Conservation (phyloP, 2,329 filamentous ascomycete species). For the Alternaria conjuncta region DNA sequence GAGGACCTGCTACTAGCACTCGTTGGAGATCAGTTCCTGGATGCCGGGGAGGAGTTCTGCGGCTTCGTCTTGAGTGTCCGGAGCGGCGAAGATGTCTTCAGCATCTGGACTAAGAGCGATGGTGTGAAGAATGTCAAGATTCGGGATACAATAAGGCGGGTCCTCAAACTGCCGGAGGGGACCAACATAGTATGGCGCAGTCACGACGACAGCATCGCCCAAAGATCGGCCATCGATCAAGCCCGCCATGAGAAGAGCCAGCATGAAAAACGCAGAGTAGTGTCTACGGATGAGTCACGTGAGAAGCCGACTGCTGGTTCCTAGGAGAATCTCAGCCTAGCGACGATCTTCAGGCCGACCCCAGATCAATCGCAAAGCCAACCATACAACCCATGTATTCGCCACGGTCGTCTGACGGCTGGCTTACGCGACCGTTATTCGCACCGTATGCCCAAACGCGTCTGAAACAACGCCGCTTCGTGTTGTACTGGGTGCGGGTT, state of each 20-base stretch:
- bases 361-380: background rate
- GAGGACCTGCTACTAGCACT: constrained; percentile 91
- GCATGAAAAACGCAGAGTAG: constrained; percentile 53
- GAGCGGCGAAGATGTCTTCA: constrained; percentile 95
- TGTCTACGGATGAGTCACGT: constrained; percentile 43
- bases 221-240: constrained; percentile 88
- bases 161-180: constrained; percentile 83
- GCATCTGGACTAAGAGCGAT: constrained; percentile 95
- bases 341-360: background rate
- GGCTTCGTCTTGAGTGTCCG: constrained; percentile 93
- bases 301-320: constrained; percentile 38
- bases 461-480: background rate
- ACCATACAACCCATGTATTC: background rate
- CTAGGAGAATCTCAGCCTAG: constrained; percentile 17
- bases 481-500: background rate
- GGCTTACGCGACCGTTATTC: background rate
- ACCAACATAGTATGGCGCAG: constrained; percentile 95
- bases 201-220: constrained; percentile 94
- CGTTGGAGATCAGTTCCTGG: constrained; percentile 91
- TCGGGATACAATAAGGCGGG: constrained; percentile 93
- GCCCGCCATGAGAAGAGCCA: constrained; percentile 82
- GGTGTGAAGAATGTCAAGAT: constrained; percentile 96
- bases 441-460: background rate
- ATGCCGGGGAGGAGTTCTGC: constrained; percentile 92
- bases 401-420: background rate